Base-by-base conservation (phyloP, 352 stramenopile species). In the Pythium dissimile region DNA sequence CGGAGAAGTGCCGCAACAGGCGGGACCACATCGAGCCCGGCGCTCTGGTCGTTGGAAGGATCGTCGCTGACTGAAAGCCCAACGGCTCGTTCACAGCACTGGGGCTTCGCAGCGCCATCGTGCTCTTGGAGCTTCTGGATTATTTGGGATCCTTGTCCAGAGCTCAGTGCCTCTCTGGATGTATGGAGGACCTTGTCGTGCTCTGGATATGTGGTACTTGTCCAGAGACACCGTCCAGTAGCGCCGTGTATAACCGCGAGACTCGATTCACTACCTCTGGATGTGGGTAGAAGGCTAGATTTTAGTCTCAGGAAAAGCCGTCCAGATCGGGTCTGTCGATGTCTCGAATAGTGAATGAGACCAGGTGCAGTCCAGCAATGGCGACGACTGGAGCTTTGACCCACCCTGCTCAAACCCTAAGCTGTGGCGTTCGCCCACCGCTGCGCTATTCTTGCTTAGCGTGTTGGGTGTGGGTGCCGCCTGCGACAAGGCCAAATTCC, bases 1-100 rank as follows among this genome's bases (percentile, higher is more conserved):
- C 21, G 1, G 73, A 48, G 35, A 88, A 77, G 13, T 69, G 72
- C 32, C 81, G 78, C 8, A 88, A 63, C 31, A 88, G 58, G 20
- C 75, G 72, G 42, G 72, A 73, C 75, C 73, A 85, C 31, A 86
- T 59, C 15, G 73, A 77, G 26, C n/a, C n/a, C n/a, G n/a, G n/a
- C n/a, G n/a, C n/a, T n/a, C n/a, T n/a, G n/a, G n/a, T 59, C 62
- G 21, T 58, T 52, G 5, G 13, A 21, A 63, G 39, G 39, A 31
- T 38, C 4, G 53, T 68, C 20, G 60, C 41, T 9, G 59, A 45
- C 13, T 62, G 52, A 52, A 67, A 67, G 28, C 30, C n/a, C 2
- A 30, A 20, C 23, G 57, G 20, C 43, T 51, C 49, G 26, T 34
- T 31, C 16, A 45, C 35, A 20, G 49, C 42, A 3, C 28, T 32